These are phyloP conservation scores for Postia placenta DNA, from an alignment of 768 basidiomycete species.

Conservation along the genomic window DNA sequence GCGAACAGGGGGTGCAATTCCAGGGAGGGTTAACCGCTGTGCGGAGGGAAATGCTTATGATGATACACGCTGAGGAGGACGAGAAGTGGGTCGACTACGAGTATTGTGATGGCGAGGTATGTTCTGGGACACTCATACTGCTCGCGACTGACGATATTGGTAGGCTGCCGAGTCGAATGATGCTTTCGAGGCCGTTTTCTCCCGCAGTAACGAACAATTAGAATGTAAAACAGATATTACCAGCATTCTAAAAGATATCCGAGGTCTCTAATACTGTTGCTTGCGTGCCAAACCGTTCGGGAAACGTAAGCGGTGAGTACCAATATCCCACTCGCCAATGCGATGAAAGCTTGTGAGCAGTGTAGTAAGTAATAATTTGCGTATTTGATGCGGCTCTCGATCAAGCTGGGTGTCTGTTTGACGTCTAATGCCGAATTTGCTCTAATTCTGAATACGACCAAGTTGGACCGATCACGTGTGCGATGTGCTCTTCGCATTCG, in stretches of 20 bases:
- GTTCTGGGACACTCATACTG: conserved; percentile 13
- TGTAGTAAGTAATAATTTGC: too few relatives aligned
- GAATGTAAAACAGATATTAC: conserved; percentile 23
- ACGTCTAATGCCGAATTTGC: too few relatives aligned
- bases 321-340: too few relatives aligned
- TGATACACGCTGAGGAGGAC: conserved; percentile 72
- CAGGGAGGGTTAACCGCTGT: conserved; percentile 65
- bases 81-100: conserved; percentile 68
- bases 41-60: conserved; percentile 70
- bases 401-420: too few relatives aligned
- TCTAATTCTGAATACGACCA: too few relatives aligned
- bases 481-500: too few relatives aligned
- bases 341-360: too few relatives aligned
- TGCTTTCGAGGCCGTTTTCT: conserved; percentile 59
- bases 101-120: conserved; percentile 60
- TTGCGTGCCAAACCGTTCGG: too few relatives aligned
- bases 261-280: conserved; percentile 12
- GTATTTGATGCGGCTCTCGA: too few relatives aligned
- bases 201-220: conserved; percentile 35
- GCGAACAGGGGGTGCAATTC: conserved; percentile 46
- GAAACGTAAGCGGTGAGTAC: too few relatives aligned
- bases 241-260: conserved; percentile 19
- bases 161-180: conserved; percentile 55
- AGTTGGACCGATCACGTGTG: too few relatives aligned
- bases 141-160: neutral